Base-by-base conservation (phyloP, 176 grass and related monocot species). In the bread wheat (Triticum aestivum) region DNA sequence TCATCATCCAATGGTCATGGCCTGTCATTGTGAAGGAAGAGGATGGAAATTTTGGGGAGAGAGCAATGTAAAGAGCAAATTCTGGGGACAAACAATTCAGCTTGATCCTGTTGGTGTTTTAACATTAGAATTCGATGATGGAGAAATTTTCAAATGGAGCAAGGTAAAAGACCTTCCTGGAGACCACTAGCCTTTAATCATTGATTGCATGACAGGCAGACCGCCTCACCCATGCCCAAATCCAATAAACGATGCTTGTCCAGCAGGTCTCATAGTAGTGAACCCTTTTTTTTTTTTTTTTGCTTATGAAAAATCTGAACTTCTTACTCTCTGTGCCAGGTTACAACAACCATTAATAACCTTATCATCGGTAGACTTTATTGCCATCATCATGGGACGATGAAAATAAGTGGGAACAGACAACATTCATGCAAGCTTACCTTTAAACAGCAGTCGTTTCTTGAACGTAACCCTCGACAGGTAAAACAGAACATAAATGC, bases 31-130 rank as follows among this genome's bases (percentile, higher is more conserved):
- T 82, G 88, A 92, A 90, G 91, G 91, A 45, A 90, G 68, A 82
- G 91, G 88, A 23, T 92, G 91, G 84, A 92, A 65, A 87, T 85
- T 87, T 37, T 92, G 80, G 87, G 91, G 91, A n/a, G 91, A 92
- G n/a, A 92, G 91, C 87, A 89, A 84, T 73, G 80, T 92, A 39
- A 87, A 83, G 74, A 89, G 84, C 54, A 90, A 92, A 72, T 92
- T 92, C 73, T 81, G 85, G 88, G 91, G 91, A 10, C 88, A 89
- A 75, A 84, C 88, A 35, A 93, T 93, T 87, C 91, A 93, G 76
- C 70, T 93, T 39, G 81, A 93, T 58, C 91, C 91, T 78, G 82
- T 90, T 38, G 91, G 91, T 1, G 74, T 88, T n/a, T 73, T 93
- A 37, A 93, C 85, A 21, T 59, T 90, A 81, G 82, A 93, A 69